Percentiles rank a stretch among this genome's conserved stretches.
Evolutionary conservation across 768 basidiomycete genomes (phyloP).

Genomic region (Lepiota venenata): DNA sequence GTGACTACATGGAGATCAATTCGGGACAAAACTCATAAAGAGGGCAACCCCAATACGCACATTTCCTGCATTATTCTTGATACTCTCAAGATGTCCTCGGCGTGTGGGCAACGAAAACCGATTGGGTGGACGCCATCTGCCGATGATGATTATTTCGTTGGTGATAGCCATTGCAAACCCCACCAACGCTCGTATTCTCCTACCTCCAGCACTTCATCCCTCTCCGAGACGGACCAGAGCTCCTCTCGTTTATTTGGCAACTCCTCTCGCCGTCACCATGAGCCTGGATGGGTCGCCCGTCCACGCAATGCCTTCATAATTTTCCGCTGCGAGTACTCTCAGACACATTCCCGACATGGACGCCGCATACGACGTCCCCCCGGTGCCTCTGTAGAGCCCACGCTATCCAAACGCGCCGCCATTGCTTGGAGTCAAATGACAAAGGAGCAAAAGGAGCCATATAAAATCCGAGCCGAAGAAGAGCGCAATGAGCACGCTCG

Average conservation of each 20-base stretch:
- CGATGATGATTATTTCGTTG: conserved; percentile 24
- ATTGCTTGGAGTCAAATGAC: conserved; percentile 69
- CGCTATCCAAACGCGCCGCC: conserved; percentile 73
- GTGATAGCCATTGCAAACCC: conserved; percentile 15
- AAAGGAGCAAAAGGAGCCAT: conserved; percentile 42
- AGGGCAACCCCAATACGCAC: background rate
- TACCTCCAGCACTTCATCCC: conserved; percentile 7
- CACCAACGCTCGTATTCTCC: conserved; percentile 16
- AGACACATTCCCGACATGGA: conserved; percentile 36
- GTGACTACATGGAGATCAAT: background rate
- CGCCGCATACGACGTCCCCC: conserved; percentile 31
- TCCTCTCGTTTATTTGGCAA: conserved; percentile 15
- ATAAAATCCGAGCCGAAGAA: conserved; percentile 47
- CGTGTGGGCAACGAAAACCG: background rate
- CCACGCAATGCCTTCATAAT: conserved; percentile 73
- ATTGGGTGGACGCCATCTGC: conserved; percentile 31
- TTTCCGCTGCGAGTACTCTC: conserved; percentile 65
- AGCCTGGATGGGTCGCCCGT: conserved; percentile 61
- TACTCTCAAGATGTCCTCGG: background rate
- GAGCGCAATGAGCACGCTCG: conserved; percentile 57
- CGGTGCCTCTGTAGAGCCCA: conserved; percentile 40
- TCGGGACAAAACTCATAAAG: background rate
- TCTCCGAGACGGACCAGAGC: conserved; percentile 19
- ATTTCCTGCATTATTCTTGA: background rate
- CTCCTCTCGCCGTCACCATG: conserved; percentile 34